Evolutionary conservation across 2,329 filamentous ascomycete species (phyloP), one percentile per base, ranked within the genome.

Genomic region (Hymenoscyphus occultus): DNA sequence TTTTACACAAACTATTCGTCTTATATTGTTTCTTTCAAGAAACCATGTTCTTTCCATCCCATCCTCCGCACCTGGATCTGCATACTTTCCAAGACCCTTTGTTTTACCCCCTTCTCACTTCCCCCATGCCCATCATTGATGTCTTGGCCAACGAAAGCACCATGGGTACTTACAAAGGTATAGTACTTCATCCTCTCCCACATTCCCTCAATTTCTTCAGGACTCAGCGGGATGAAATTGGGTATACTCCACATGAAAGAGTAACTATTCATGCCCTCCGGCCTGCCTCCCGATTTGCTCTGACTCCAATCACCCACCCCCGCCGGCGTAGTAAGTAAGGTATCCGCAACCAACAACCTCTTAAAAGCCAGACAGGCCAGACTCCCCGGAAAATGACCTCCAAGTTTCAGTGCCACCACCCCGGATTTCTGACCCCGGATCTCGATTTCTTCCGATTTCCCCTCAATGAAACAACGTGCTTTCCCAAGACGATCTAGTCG

Each of bases 331-430:
- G 87, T 90, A 69, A 91, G 82, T 59, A 95, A 82, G 2, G 90
- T 92, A 77, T 96, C 92, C 5, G 91, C 91, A 64, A 93, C 83
- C 65, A 94, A 82, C n/a, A 95, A 77, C 59, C 81, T 82, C 0
- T 78, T 76, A 19, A 83, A 81, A 76, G 85, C 90, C 31, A 89
- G 82, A 66, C 91, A 74, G 2, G 92, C 86, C 65, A 90, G 77
- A 69, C 87, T 91, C 0, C 92, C 92, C 0, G 89, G 88, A 72
- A 95, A 95, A 78, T 96, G 91, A 0, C 92, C 92, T 0, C 91
- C 90, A 0, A 89, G 81, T 75, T 92, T 91, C 61, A 94, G 80
- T 0, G 84, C 86, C 39, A 79, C 83, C 3, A 88, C 81, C 0
- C 84, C 86, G 0, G 80, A 79, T 60, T 76, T 76, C 64, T 71